Percentiles rank a stretch among this genome's conserved stretches.
phyloP scores from a whole-genome alignment of 257 asterid genomes.

The Forsythia suspensa region DNA sequence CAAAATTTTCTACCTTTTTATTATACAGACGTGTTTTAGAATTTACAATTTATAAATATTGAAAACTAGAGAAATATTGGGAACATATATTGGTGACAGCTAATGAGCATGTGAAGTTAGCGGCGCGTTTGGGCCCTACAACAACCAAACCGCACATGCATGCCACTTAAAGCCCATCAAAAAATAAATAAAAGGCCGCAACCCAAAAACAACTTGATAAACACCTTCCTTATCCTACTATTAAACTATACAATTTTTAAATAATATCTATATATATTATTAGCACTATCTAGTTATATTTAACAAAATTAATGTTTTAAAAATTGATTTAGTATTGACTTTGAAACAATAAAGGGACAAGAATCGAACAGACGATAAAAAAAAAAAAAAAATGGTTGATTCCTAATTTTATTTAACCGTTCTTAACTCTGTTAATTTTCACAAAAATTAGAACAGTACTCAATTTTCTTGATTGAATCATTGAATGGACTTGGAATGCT shows the following conservation, averaged over 20 bases:
- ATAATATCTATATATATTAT: not conserved
- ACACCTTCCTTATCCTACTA: too few relatives aligned
- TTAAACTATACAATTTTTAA: too few relatives aligned
- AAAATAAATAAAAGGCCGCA: constrained; percentile 1
- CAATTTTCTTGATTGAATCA: not conserved
- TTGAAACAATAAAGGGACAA: too few relatives aligned
- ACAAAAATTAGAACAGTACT: too few relatives aligned
- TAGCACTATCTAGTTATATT: not conserved
- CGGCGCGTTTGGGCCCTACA: constrained; percentile 41
- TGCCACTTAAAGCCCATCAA: constrained; percentile 10
- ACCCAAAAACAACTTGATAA: not conserved
- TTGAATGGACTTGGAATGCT: not conserved
- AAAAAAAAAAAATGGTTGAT: too few relatives aligned
- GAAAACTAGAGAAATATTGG: too few relatives aligned
- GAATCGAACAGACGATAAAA: too few relatives aligned
- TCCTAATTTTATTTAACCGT: too few relatives aligned
- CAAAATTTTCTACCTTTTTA: too few relatives aligned
- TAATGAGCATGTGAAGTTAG: constrained; percentile 44
- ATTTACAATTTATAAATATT: too few relatives aligned
- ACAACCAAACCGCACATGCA: constrained; percentile 48
- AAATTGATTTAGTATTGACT: not conserved
- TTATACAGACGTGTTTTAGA: too few relatives aligned
- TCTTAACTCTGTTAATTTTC: too few relatives aligned
- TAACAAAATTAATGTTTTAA: not conserved
- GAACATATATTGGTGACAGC: constrained; percentile 23